Evolutionary conservation across 495 filamentous ascomycete genomes (phyloP).

Genomic region (Tuber brumale): DNA sequence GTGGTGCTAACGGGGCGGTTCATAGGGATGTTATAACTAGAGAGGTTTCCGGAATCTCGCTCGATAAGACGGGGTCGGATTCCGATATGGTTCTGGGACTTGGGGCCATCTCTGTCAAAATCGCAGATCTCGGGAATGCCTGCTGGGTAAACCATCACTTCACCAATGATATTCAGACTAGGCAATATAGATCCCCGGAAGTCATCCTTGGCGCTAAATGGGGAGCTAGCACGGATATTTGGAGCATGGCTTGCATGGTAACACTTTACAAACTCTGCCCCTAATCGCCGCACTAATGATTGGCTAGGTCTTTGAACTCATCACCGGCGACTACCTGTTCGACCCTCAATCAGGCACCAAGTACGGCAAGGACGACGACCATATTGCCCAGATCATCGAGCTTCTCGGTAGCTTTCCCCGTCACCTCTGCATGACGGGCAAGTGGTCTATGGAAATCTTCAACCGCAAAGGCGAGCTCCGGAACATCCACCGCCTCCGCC

Average conservation of each 20-base stretch:
- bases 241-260: conserved; percentile 99
- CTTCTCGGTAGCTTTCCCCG: conserved; percentile 91
- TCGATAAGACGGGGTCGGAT: conserved; percentile 62
- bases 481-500: conserved; percentile 93
- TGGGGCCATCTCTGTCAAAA: conserved; percentile 95
- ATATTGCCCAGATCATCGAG: conserved; percentile 99
- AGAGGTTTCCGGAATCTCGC: conserved; percentile 89
- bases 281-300: neutral
- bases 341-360: conserved; percentile 98
- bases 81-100: conserved; percentile 45
- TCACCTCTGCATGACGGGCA: conserved; percentile 78
- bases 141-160: conserved; percentile 99
- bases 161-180: conserved; percentile 97
- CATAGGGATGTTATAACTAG: conserved; percentile 77
- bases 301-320: conserved; percentile 86
- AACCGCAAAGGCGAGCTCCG: conserved; percentile 94
- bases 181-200: conserved; percentile 95
- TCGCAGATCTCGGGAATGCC: conserved; percentile 95
- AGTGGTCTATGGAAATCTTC: conserved; percentile 99
- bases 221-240: conserved; percentile 97
- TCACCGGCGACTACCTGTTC: conserved; percentile 98
- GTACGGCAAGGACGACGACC: conserved; percentile 99
- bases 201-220: conserved; percentile 96
- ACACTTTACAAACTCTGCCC: neutral
- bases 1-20: conserved; percentile 2